phyloP scores from a whole-genome alignment of 2,329 filamentous ascomycete genomes.

The Dactylellina leptospora region DNA sequence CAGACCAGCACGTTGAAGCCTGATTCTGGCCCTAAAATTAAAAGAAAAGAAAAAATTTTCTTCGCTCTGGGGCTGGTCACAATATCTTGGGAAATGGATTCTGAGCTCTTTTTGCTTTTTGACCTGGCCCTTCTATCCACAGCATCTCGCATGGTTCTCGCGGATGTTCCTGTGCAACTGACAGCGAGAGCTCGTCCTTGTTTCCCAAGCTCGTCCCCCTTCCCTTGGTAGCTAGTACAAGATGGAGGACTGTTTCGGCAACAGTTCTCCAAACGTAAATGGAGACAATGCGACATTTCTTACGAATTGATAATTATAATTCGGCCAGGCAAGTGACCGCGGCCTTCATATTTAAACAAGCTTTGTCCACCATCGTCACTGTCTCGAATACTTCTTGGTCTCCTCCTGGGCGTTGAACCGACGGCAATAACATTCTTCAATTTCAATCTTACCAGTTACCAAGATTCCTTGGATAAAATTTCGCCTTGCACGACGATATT shows the following conservation, averaged over 20 bases:
- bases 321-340: constrained; percentile 1
- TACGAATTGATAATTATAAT: constrained; percentile 53
- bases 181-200: constrained; percentile 49
- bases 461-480: background rate
- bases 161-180: constrained; percentile 45
- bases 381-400: constrained; percentile 1
- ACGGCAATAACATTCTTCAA: background rate
- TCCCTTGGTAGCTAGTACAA: constrained; percentile 33
- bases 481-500: constrained; percentile 9
- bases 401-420: background rate
- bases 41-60: constrained; percentile 26
- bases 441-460: background rate
- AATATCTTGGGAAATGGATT: constrained; percentile 17
- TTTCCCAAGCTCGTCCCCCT: constrained; percentile 32
- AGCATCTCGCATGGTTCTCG: constrained; percentile 45
- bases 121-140: background rate
- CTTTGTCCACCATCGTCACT: constrained; percentile 6
- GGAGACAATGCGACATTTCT: constrained; percentile 52
- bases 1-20: constrained; percentile 34
- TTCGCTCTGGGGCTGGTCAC: constrained; percentile 12
- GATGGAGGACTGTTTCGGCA: constrained; percentile 31
- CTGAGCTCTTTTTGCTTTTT: constrained; percentile 30
- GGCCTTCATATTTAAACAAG: constrained; percentile 41
- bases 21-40: constrained; percentile 46
- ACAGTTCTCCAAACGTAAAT: constrained; percentile 43